These are phyloP conservation scores for Magnaporthiopsis poae DNA, from an alignment of 2,329 filamentous ascomycete genomes.

Conservation along the genomic window DNA sequence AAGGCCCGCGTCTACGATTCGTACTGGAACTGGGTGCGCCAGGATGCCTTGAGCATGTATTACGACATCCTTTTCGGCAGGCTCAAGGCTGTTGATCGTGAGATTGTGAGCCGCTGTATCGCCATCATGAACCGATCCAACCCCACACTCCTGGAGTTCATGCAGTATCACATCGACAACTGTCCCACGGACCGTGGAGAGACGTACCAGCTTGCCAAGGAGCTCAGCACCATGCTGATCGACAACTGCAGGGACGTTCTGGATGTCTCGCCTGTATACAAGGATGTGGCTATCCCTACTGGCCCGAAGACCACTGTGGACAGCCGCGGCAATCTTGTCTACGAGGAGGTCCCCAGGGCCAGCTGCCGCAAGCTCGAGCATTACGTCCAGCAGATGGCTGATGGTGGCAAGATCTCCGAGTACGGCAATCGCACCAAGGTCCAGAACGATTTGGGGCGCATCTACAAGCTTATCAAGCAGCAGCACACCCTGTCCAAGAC, in stretches of 20 bases:
- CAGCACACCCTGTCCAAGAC: slow-evolving; percentile 96
- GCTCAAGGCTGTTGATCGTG: slow-evolving; percentile 83
- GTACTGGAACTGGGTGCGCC: slow-evolving; percentile 97
- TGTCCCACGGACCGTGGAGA: slow-evolving; percentile 93
- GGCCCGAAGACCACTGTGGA: slow-evolving; percentile 89
- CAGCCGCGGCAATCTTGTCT: slow-evolving; percentile 81
- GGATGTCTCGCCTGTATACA: slow-evolving; percentile 75
- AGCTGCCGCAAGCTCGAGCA: slow-evolving; percentile 96
- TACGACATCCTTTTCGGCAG: slow-evolving; percentile 98
- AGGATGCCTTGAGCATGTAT: slow-evolving; percentile 96
- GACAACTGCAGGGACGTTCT: slow-evolving; percentile 96
- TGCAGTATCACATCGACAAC: slow-evolving; percentile 99
- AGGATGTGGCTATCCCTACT: slow-evolving; percentile 87
- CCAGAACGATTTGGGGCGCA: slow-evolving; percentile 84
- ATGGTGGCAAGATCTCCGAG: slow-evolving; percentile 95
- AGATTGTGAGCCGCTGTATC: slow-evolving; percentile 97
- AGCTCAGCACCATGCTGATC: slow-evolving; percentile 84
- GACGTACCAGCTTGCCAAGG: slow-evolving; percentile 95
- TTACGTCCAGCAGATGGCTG: slow-evolving; percentile 96
- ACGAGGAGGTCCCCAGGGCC: slow-evolving; percentile 73
- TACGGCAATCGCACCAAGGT: slow-evolving; percentile 98
- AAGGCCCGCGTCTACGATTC: slow-evolving; percentile 97
- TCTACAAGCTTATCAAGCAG: slow-evolving; percentile 97
- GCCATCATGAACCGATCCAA: slow-evolving; percentile 99
- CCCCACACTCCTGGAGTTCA: slow-evolving; percentile 88